Conservation (phyloP, 345 rosid genomes). For the Citrus mangshanensis region DNA sequence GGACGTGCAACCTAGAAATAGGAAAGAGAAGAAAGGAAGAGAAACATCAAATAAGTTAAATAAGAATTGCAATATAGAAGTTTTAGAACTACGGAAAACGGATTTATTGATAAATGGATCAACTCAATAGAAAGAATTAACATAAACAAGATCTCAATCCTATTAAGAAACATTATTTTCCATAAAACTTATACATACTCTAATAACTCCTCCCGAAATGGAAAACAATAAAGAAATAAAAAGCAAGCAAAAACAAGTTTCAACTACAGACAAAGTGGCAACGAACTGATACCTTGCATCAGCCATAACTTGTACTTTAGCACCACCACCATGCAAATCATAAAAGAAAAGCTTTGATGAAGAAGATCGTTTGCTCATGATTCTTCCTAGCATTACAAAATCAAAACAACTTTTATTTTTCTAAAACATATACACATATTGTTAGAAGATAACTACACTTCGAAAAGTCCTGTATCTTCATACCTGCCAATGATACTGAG, state of each 20-base stretch:
- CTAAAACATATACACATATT: neutral
- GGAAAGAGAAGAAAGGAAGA: neutral
- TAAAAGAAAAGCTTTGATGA: slow-evolving; percentile 87
- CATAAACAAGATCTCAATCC: neutral
- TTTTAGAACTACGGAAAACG: neutral
- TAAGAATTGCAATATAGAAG: neutral
- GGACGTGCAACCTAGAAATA: neutral
- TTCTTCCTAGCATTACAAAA: slow-evolving; percentile 55
- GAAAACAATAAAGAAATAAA: neutral
- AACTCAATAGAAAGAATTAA: neutral
- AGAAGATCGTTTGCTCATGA: slow-evolving; percentile 88
- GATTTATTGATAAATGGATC: neutral
- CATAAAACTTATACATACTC: too few relatives aligned
- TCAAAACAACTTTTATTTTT: neutral
- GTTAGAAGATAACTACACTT: neutral
- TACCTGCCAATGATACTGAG: slow-evolving; percentile 72
- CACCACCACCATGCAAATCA: slow-evolving; percentile 70
- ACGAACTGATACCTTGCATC: slow-evolving; percentile 62
- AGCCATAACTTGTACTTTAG: slow-evolving; percentile 94
- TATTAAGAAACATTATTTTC: neutral
- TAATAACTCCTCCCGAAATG: neutral
- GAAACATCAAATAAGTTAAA: neutral
- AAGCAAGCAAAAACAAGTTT: neutral
- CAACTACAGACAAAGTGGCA: slow-evolving; percentile 1
- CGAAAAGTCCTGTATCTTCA: neutral